phyloP scores from a whole-genome alignment of 768 basidiomycete species.

The Albatrellus ellisii region DNA sequence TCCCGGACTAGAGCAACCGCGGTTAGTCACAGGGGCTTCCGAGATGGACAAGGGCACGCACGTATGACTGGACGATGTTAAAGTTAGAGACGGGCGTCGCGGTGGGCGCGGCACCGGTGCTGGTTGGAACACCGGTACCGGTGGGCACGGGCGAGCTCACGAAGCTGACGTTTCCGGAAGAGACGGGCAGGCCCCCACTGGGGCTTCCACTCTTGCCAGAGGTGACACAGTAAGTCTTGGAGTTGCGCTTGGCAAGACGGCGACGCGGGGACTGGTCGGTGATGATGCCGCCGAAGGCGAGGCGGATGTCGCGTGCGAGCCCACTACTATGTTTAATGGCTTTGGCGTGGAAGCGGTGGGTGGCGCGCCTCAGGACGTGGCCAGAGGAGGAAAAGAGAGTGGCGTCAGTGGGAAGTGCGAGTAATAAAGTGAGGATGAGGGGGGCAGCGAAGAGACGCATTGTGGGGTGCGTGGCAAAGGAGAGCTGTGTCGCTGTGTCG shows the following conservation, averaged over 20 bases:
- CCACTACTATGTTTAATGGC: constrained; percentile 45
- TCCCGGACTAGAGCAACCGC: constrained; percentile 36
- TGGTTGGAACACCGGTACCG: constrained; percentile 11
- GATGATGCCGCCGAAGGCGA: constrained; percentile 45
- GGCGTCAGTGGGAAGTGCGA: constrained; percentile 19
- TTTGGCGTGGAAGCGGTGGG: constrained; percentile 36
- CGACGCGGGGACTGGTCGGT: constrained; percentile 14
- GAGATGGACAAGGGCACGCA: constrained; percentile 24
- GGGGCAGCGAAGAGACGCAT: constrained; percentile 18
- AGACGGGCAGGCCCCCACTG: constrained; percentile 1
- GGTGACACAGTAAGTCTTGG: constrained; percentile 15
- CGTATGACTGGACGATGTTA: constrained; percentile 47
- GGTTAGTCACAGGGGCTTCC: constrained; percentile 4
- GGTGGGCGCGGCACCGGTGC: constrained; percentile 4
- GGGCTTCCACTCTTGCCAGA: neutral
- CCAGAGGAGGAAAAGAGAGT: constrained; percentile 14
- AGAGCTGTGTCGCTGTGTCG: too few species aligned
- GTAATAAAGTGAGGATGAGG: constrained; percentile 19
- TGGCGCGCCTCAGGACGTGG: constrained; percentile 27
- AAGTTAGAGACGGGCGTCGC: constrained; percentile 16
- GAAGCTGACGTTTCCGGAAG: neutral
- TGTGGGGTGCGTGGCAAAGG: constrained; percentile 8
- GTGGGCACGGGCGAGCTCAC: neutral
- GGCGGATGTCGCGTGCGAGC: constrained; percentile 56
- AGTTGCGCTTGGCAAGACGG: neutral